These are phyloP conservation scores for Fraxinus excelsior DNA, from an alignment of 257 asterid species.

Conservation along the genomic window DNA sequence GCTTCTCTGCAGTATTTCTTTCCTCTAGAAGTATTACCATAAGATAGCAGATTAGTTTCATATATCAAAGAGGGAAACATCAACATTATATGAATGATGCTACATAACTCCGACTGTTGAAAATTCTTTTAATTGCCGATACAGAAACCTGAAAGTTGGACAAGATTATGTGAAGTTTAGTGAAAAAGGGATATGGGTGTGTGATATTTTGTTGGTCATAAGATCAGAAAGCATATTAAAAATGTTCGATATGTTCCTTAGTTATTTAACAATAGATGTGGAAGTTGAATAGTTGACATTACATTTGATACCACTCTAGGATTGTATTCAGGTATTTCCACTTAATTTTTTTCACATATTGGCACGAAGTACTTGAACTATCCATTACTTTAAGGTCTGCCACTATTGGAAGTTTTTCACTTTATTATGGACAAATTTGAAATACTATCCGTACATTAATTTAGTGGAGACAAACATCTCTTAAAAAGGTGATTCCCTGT, in stretches of 20 bases:
- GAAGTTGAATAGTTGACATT: background rate
- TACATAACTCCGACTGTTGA: background rate
- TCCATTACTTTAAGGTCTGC: too few species aligned
- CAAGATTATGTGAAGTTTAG: background rate
- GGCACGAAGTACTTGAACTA: background rate
- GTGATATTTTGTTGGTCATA: background rate
- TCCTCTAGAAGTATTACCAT: slow-evolving; percentile 45
- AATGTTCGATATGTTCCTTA: background rate
- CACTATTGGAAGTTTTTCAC: too few species aligned
- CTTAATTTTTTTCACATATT: background rate
- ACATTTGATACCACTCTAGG: background rate
- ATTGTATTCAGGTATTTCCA: background rate
- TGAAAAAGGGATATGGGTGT: background rate
- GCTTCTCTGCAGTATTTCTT: slow-evolving; percentile 46
- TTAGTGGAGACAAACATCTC: too few species aligned
- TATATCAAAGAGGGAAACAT: slow-evolving; percentile 10
- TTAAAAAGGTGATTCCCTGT: too few species aligned
- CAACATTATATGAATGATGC: background rate
- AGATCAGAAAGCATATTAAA: background rate
- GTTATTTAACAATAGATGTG: background rate
- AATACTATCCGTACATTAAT: too few species aligned
- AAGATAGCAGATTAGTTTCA: slow-evolving; percentile 15
- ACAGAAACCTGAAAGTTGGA: background rate
- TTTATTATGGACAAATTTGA: too few species aligned
- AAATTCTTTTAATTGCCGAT: background rate